Conservation (phyloP, 2,329 filamentous ascomycete genomes). For the Claviceps pazoutovae region DNA sequence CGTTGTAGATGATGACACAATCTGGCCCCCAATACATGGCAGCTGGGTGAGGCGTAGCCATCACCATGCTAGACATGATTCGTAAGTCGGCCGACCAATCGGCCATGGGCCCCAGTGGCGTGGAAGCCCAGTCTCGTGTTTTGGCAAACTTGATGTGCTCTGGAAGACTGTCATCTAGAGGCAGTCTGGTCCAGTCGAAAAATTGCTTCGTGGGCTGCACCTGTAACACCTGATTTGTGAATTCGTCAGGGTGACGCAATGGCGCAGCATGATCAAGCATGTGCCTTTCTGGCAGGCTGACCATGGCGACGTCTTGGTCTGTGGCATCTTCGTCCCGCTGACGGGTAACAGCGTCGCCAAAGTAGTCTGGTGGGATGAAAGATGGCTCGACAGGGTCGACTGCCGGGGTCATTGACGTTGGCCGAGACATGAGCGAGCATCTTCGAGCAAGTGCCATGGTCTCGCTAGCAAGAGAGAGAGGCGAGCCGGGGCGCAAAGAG, state of each 20-base stretch:
- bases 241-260: constrained; percentile 25
- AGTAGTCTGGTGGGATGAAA: constrained; percentile 26
- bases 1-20: constrained; percentile 56
- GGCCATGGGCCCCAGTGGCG: constrained; percentile 61
- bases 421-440: constrained; percentile 13
- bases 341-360: constrained; percentile 19
- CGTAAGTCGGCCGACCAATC: constrained; percentile 58
- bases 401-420: constrained; percentile 20
- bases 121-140: constrained; percentile 58
- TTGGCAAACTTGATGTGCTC: constrained; percentile 61
- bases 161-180: constrained; percentile 47
- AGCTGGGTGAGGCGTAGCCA: constrained; percentile 62
- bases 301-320: constrained; percentile 4
- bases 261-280: constrained; percentile 10
- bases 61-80: constrained; percentile 68
- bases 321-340: constrained; percentile 2
- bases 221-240: constrained; percentile 27
- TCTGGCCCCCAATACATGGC: constrained; percentile 71
- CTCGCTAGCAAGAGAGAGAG: constrained; percentile 24
- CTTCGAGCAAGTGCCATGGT: constrained; percentile 11
- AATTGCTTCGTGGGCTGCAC: constrained; percentile 8
- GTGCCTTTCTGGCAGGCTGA: not conserved
- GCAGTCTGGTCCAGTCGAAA: constrained; percentile 72
- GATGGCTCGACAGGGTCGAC: constrained; percentile 12
- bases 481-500: constrained; percentile 25